phyloP scores from a whole-genome alignment of 2,329 filamentous ascomycete genomes.

The Fusarium transvaalense region DNA sequence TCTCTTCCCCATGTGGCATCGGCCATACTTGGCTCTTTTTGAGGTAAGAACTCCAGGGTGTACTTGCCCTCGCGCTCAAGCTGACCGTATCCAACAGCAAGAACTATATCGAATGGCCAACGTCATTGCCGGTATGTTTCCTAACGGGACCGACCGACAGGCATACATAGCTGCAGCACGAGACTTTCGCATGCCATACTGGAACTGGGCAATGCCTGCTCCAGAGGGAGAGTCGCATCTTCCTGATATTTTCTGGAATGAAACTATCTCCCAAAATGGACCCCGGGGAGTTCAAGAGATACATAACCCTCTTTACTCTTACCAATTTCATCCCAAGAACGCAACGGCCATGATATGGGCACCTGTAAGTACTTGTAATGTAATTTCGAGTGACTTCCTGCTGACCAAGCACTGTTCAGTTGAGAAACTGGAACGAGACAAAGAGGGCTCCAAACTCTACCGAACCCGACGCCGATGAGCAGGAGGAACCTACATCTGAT shows the following conservation, averaged over 20 bases:
- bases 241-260: conserved; percentile 60
- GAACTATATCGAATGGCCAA: conserved; percentile 54
- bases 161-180: conserved; percentile 65
- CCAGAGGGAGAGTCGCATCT: conserved; percentile 62
- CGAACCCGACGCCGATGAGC: conserved; percentile 44
- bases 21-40: conserved; percentile 77
- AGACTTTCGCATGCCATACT: conserved; percentile 69
- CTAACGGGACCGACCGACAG: conserved; percentile 58
- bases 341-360: conserved; percentile 67
- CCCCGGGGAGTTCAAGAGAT: conserved; percentile 69
- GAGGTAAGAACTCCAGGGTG: conserved; percentile 57
- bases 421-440: conserved; percentile 70
- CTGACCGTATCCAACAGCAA: conserved; percentile 51
- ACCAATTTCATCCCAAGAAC: conserved; percentile 71
- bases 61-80: background rate
- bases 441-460: conserved; percentile 64
- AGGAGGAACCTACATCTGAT: conserved; percentile 61
- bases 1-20: conserved; percentile 86
- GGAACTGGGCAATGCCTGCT: conserved; percentile 68
- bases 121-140: conserved; percentile 63
- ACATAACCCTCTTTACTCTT: conserved; percentile 72
- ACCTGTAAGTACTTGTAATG: conserved; percentile 62
- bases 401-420: conserved; percentile 55
- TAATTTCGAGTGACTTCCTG: too few relatives aligned
- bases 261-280: conserved; percentile 65